Evolutionary conservation across 805 yeast species (phyloP).

Genomic region (Myxozyma monticola): DNA sequence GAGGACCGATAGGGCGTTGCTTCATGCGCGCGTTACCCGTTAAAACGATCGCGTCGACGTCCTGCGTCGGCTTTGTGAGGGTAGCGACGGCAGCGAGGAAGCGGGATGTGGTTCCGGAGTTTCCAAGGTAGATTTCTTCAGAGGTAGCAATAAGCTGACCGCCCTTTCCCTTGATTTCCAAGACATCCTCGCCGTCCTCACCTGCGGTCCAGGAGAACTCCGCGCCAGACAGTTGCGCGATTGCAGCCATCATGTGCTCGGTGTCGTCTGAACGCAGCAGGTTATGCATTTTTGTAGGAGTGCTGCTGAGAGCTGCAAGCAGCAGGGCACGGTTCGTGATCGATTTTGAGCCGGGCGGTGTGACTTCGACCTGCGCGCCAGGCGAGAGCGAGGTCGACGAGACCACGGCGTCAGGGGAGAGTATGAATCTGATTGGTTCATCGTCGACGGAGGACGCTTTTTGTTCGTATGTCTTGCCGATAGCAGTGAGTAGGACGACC

Average conservation of each 20-base stretch:
- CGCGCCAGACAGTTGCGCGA: slow-evolving; percentile 77
- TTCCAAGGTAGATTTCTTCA: slow-evolving; percentile 81
- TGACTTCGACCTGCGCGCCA: slow-evolving; percentile 49
- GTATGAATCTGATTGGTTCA: slow-evolving; percentile 72
- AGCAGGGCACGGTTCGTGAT: slow-evolving; percentile 93
- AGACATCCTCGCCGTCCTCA: slow-evolving; percentile 87
- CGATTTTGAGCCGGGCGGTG: slow-evolving; percentile 97
- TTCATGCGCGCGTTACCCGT: slow-evolving; percentile 98
- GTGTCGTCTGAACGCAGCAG: slow-evolving; percentile 95
- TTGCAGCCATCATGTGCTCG: slow-evolving; percentile 88
- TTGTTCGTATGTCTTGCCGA: slow-evolving; percentile 87
- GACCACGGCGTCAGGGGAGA: slow-evolving; percentile 79
- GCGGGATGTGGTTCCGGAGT: slow-evolving; percentile 97
- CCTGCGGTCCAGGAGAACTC: slow-evolving; percentile 53
- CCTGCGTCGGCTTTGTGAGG: slow-evolving; percentile 50
- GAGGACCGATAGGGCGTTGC: slow-evolving; percentile 94
- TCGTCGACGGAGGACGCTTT: slow-evolving; percentile 84
- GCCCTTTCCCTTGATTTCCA: slow-evolving; percentile 85
- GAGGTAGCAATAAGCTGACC: slow-evolving; percentile 58
- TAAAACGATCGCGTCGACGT: slow-evolving; percentile 53
- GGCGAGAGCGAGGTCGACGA: slow-evolving; percentile 35
- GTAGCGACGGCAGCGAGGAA: slow-evolving; percentile 91
- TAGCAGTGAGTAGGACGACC: slow-evolving; percentile 76
- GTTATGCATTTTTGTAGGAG: slow-evolving; percentile 79
- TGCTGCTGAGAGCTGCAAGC: slow-evolving; percentile 87